These are phyloP conservation scores for Kurtzmaniella quercitrusa DNA, from an alignment of 1,139 yeast genomes.

Conservation along the genomic window DNA sequence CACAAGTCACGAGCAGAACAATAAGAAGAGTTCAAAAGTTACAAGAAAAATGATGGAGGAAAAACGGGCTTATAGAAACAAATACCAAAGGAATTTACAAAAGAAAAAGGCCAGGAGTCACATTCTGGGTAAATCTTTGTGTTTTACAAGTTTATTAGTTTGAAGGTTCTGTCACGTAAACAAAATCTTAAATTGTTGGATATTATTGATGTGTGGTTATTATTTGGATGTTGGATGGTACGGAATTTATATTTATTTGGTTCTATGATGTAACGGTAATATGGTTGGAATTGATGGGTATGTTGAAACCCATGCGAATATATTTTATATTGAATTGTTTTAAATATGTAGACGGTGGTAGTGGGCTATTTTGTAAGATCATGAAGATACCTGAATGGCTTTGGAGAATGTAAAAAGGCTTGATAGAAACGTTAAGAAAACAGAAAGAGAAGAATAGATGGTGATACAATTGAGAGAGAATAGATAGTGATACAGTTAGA, in stretches of 20 bases:
- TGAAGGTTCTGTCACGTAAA: too few relatives aligned
- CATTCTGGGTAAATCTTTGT: neutral
- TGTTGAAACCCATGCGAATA: neutral
- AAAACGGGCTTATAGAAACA: constrained; percentile 1
- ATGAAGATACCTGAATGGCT: too few relatives aligned
- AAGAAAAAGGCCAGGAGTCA: neutral
- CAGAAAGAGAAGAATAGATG: too few relatives aligned
- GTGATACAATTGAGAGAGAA: too few relatives aligned
- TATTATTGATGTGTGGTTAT: too few relatives aligned
- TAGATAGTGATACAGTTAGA: too few relatives aligned
- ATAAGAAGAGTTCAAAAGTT: neutral
- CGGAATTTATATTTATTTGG: neutral
- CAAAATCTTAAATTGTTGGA: too few relatives aligned
- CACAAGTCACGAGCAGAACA: neutral
- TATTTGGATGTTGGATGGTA: too few relatives aligned
- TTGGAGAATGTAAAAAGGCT: too few relatives aligned
- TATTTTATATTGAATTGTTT: neutral
- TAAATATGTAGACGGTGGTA: neutral
- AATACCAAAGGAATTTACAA: neutral
- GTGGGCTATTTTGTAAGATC: too few relatives aligned
- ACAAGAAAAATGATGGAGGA: neutral
- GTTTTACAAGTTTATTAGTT: neutral
- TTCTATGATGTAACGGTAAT: neutral
- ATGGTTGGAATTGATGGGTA: neutral
- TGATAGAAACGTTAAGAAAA: too few relatives aligned